Evolutionary conservation across 805 yeast genomes (phyloP).

Genomic region (Barnettozyma californica): DNA sequence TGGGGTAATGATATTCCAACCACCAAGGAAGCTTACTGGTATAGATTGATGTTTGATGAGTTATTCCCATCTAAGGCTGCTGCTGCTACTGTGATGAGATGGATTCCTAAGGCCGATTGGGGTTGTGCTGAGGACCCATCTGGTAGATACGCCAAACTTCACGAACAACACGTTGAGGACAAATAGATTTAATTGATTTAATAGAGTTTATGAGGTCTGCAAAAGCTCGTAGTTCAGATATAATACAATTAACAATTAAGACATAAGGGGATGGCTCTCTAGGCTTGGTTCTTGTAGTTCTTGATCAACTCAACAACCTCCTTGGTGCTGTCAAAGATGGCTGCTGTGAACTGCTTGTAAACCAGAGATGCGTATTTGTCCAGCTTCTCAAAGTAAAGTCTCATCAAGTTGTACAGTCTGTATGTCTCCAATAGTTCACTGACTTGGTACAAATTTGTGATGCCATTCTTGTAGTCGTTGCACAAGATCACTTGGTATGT

Average conservation of each 20-base stretch:
- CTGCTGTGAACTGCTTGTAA: slow-evolving; percentile 14
- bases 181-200: slow-evolving; percentile 4
- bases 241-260: not conserved
- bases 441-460: slow-evolving; percentile 21
- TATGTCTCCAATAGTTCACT: slow-evolving; percentile 20
- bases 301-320: slow-evolving; percentile 8
- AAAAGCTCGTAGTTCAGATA: not conserved
- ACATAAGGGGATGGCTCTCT: not conserved
- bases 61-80: slow-evolving; percentile 89
- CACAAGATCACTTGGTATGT: slow-evolving; percentile 21
- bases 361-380: slow-evolving; percentile 13
- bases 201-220: not conserved
- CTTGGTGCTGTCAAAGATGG: slow-evolving; percentile 7
- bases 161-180: slow-evolving; percentile 56
- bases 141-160: slow-evolving; percentile 92
- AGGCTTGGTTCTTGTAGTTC: not conserved
- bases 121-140: slow-evolving; percentile 99
- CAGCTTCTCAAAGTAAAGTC: not conserved
- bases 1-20: slow-evolving; percentile 96
- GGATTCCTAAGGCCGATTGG: slow-evolving; percentile 99
- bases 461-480: slow-evolving; percentile 26
- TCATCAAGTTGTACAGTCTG: slow-evolving; percentile 11
- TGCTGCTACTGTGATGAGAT: slow-evolving; percentile 95
- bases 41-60: slow-evolving; percentile 93
- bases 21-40: slow-evolving; percentile 99